These are phyloP conservation scores for Didymella sp. DNA, from an alignment of 2,329 filamentous ascomycete species.

Conservation along the genomic window DNA sequence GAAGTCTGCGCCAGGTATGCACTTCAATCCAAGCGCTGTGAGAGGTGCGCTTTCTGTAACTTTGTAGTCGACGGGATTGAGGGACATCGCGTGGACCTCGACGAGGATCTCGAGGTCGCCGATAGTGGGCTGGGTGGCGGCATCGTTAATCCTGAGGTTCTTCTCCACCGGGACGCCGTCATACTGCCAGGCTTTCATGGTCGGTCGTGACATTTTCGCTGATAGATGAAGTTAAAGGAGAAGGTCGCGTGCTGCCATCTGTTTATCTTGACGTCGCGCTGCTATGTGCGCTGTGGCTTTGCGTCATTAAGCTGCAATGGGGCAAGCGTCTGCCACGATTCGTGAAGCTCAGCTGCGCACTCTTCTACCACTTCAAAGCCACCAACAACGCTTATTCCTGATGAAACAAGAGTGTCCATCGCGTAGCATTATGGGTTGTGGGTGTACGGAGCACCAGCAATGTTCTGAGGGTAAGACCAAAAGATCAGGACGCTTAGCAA, in stretches of 20 bases:
- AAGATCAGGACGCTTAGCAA: background rate
- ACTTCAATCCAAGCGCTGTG: slow-evolving; percentile 46
- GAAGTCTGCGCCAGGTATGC: slow-evolving; percentile 59
- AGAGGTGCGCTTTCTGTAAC: slow-evolving; percentile 57
- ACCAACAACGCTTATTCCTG: background rate
- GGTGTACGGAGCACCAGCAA: too few relatives aligned
- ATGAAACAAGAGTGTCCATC: background rate
- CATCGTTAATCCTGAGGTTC: slow-evolving; percentile 57
- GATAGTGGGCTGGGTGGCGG: slow-evolving; percentile 51
- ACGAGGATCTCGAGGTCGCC: slow-evolving; percentile 60
- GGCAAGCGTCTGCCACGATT: slow-evolving; percentile 11
- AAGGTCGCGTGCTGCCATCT: background rate
- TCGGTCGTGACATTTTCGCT: slow-evolving; percentile 40
- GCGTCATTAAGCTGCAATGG: slow-evolving; percentile 16
- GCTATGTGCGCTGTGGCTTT: slow-evolving; percentile 10
- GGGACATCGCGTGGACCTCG: slow-evolving; percentile 59
- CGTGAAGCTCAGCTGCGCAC: slow-evolving; percentile 4
- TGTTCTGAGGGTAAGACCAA: background rate
- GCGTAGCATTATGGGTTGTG: background rate
- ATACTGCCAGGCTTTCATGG: slow-evolving; percentile 68
- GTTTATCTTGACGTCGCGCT: slow-evolving; percentile 8
- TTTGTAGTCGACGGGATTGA: slow-evolving; percentile 73
- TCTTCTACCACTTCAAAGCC: background rate
- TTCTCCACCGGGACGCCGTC: slow-evolving; percentile 58
- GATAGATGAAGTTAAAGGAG: background rate